These are phyloP conservation scores for Pseudoneurospora amorphoporcata DNA, from an alignment of 495 filamentous ascomycete genomes.

Conservation along the genomic window DNA sequence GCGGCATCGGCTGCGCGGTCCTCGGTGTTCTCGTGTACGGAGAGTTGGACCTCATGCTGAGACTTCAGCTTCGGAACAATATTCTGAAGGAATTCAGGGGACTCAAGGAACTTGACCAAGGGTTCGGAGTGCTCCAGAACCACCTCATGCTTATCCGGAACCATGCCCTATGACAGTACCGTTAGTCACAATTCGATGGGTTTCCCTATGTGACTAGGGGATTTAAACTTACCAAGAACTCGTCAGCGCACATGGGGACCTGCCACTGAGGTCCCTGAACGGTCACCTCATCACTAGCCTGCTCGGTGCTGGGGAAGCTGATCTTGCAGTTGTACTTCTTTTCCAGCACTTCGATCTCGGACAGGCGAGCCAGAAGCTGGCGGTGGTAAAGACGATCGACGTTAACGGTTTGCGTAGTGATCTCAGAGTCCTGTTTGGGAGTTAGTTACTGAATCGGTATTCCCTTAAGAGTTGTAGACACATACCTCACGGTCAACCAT, in stretches of 20 bases:
- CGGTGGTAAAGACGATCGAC: constrained; percentile 94
- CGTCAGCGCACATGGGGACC: constrained; percentile 90
- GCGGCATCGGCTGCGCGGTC: constrained; percentile 43
- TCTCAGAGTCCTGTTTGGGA: constrained; percentile 68
- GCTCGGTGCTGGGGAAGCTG: constrained; percentile 91
- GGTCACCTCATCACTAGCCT: constrained; percentile 90
- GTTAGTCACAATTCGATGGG: neutral
- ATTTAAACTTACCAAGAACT: constrained; percentile 59
- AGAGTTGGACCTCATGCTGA: constrained; percentile 83
- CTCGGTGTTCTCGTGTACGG: constrained; percentile 48
- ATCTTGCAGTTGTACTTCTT: constrained; percentile 99
- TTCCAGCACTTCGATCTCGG: constrained; percentile 86
- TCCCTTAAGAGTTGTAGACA: constrained; percentile 9
- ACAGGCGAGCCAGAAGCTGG: constrained; percentile 75
- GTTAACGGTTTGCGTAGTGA: constrained; percentile 81
- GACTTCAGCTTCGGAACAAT: constrained; percentile 73
- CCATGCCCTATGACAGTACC: constrained; percentile 58
- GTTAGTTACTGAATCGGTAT: neutral
- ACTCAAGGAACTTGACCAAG: constrained; percentile 68
- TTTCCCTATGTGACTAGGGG: neutral
- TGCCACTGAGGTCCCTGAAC: constrained; percentile 96
- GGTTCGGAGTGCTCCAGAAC: constrained; percentile 63
- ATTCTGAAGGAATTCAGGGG: constrained; percentile 63
- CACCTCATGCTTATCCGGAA: constrained; percentile 89
- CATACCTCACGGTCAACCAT: constrained; percentile 93